Percentiles rank a stretch among this genome's conserved stretches.
Evolutionary conservation across 768 basidiomycete genomes (phyloP).

Genomic region (Chalciporus piperatus): DNA sequence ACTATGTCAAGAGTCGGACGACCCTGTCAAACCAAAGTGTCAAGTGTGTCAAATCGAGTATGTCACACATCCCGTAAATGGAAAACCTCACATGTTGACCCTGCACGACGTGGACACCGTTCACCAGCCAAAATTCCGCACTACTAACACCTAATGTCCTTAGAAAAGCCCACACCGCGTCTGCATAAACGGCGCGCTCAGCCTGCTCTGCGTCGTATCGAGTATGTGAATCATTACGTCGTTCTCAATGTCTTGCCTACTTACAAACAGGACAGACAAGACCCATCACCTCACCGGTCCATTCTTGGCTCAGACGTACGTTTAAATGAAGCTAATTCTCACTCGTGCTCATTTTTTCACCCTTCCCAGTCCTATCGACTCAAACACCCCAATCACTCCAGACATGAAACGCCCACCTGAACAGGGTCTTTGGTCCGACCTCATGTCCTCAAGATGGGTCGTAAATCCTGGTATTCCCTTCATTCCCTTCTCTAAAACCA

Average conservation of each 20-base stretch:
- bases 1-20: no score
- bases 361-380: slow-evolving; percentile 39
- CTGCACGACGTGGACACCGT: no score
- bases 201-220: slow-evolving; percentile 18
- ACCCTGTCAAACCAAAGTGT: no score
- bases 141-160: neutral
- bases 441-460: slow-evolving; percentile 64
- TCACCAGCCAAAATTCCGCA: no score
- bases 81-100: no score
- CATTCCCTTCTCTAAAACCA: no score
- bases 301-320: slow-evolving; percentile 63
- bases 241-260: no score
- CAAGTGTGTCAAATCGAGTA: no score
- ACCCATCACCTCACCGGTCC: slow-evolving; percentile 61
- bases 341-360: neutral
- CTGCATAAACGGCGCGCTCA: slow-evolving; percentile 10
- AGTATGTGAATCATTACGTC: no score
- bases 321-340: no score
- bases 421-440: slow-evolving; percentile 44
- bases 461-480: slow-evolving; percentile 55
- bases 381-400: slow-evolving; percentile 35
- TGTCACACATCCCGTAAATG: no score
- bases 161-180: neutral
- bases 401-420: slow-evolving; percentile 28
- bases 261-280: slow-evolving; percentile 46